Evolutionary conservation across 2,329 filamentous ascomycete species (phyloP).

Genomic region (Aureobasidium musti): DNA sequence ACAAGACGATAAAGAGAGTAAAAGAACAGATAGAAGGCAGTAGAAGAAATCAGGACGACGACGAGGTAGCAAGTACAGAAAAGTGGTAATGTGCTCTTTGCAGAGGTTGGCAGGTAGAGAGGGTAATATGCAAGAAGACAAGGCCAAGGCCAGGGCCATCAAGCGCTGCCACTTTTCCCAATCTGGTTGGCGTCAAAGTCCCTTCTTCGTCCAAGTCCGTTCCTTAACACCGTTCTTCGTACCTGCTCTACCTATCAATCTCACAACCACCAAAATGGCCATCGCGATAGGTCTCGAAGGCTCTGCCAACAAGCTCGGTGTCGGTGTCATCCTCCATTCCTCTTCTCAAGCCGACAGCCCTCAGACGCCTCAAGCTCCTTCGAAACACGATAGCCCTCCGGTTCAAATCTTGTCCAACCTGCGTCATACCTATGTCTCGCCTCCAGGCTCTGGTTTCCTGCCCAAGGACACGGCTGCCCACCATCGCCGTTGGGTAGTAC

Average conservation of each 20-base stretch:
- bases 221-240: constrained; percentile 12
- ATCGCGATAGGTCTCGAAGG: constrained; percentile 80
- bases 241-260: neutral
- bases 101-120: constrained; percentile 3
- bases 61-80: neutral
- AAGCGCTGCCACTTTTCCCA: neutral
- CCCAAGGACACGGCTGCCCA: constrained; percentile 95
- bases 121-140: constrained; percentile 7
- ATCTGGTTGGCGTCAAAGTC: constrained; percentile 18
- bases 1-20: neutral
- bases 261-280: constrained; percentile 40
- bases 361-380: constrained; percentile 29
- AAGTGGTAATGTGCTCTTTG: neutral
- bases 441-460: constrained; percentile 90
- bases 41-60: neutral
- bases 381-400: constrained; percentile 42
- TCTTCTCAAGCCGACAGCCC: constrained; percentile 44
- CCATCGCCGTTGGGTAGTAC: constrained; percentile 82
- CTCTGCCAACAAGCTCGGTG: constrained; percentile 95
- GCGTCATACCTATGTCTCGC: constrained; percentile 88
- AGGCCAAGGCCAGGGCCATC: constrained; percentile 6
- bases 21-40: neutral
- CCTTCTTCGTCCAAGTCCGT: constrained; percentile 14
- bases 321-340: constrained; percentile 85
- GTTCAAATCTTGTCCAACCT: constrained; percentile 85